Percentiles rank a stretch among this genome's conserved stretches.
These are phyloP conservation scores for Boletus pseudo-olivaceus DNA, from an alignment of 768 basidiomycete species.

Conservation along the genomic window DNA sequence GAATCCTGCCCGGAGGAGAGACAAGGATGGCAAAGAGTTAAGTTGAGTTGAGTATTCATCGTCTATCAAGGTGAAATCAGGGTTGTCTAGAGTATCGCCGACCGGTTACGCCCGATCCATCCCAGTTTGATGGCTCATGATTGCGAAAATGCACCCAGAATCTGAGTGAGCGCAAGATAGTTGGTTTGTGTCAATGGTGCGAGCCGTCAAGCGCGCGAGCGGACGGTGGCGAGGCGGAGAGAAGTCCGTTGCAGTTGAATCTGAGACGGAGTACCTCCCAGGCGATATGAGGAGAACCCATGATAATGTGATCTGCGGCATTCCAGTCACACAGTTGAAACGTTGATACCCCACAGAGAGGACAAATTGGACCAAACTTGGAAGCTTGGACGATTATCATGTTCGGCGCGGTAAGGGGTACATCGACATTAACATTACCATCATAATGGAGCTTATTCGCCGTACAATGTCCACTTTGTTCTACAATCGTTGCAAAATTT, in stretches of 20 bases:
- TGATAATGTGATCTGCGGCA: too few relatives aligned
- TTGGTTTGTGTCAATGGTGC: background rate
- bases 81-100: background rate
- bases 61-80: background rate
- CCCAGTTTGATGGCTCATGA: background rate
- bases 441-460: background rate
- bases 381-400: background rate
- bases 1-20: conserved; percentile 32
- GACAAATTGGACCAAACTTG: background rate
- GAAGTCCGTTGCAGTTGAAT: background rate
- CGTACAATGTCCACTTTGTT: background rate
- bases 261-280: too few relatives aligned
- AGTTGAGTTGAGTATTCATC: conserved; percentile 16
- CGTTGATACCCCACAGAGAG: too few relatives aligned
- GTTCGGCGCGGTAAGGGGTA: background rate
- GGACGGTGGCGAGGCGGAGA: too few relatives aligned
- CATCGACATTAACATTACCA: background rate
- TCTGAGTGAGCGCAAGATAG: background rate
- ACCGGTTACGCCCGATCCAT: background rate
- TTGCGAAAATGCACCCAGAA: background rate
- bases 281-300: too few relatives aligned
- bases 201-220: too few relatives aligned
- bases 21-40: conserved; percentile 40
- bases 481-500: background rate
- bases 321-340: too few relatives aligned